Conservation (phyloP, 2,329 filamentous ascomycete genomes). For the Colletotrichum cordylinicola region DNA sequence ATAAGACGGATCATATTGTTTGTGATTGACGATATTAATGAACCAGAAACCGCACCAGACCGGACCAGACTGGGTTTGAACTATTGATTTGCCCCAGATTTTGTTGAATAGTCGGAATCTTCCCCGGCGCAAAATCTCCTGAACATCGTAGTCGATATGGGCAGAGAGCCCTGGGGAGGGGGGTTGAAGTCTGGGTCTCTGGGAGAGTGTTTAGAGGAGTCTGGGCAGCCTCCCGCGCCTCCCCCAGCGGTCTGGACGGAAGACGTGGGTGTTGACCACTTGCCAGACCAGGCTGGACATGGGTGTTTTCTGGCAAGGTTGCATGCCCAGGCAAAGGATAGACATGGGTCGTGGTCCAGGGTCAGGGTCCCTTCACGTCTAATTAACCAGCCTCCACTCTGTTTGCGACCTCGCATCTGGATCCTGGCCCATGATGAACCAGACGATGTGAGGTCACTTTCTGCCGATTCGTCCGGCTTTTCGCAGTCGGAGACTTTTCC, state of each 20-base stretch:
- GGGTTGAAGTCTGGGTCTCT: background rate
- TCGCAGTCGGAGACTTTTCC: conserved; percentile 5
- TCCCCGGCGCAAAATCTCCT: background rate
- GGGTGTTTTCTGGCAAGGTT: background rate
- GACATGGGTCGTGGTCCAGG: background rate
- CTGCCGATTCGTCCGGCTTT: conserved; percentile 21
- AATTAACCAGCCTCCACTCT: conserved; percentile 18
- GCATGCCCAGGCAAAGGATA: background rate
- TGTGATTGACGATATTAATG: background rate
- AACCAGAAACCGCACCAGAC: background rate
- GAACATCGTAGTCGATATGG: background rate
- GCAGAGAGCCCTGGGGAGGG: background rate
- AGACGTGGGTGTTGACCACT: background rate
- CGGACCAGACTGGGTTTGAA: background rate
- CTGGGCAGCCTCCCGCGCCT: background rate
- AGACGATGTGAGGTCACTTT: conserved; percentile 1
- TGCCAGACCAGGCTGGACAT: background rate
- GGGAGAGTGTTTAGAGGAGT: background rate
- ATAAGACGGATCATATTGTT: background rate
- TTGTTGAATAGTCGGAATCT: background rate
- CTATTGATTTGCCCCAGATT: background rate
- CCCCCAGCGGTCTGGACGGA: background rate
- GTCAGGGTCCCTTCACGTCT: background rate
- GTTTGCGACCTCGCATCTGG: conserved; percentile 8
- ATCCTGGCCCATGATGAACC: background rate